Conservation (phyloP, 257 asterid genomes). For the Ehretia macrophylla region DNA sequence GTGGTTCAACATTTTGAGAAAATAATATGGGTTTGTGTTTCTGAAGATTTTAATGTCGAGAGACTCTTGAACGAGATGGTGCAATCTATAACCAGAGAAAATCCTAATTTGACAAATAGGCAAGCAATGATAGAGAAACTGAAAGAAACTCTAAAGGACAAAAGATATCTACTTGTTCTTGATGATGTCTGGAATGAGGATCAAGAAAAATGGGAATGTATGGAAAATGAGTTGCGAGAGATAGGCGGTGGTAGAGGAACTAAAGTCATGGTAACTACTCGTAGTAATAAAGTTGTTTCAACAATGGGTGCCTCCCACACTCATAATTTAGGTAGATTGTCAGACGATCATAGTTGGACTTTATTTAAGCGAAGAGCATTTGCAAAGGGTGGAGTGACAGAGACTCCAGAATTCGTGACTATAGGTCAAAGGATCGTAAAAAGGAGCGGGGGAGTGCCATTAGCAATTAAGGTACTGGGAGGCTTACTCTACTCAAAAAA, state of each 20-base stretch:
- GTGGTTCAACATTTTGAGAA: no score
- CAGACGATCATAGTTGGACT: conserved; percentile 8
- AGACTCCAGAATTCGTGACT: neutral
- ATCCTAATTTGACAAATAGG: neutral
- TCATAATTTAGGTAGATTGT: conserved; percentile 1
- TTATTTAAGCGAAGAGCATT: neutral
- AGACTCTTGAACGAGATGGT: conserved; percentile 13
- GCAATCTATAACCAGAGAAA: neutral
- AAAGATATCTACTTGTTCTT: conserved; percentile 14
- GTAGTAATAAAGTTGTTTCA: neutral
- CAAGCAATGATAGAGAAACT: conserved; percentile 8
- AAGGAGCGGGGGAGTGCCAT: neutral
- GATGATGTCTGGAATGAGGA: conserved; percentile 21
- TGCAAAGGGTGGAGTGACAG: neutral
- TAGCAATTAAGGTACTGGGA: neutral
- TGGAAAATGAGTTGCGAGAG: neutral
- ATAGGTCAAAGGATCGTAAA: neutral
- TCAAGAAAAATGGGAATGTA: conserved; percentile 7
- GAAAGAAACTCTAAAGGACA: neutral
- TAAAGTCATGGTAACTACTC: conserved; percentile 8
- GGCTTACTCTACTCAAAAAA: neutral
- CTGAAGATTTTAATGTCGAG: conserved; percentile 6
- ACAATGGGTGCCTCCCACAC: neutral
- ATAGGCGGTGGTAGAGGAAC: neutral
- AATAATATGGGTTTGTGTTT: conserved; percentile 10